phyloP scores from a whole-genome alignment of 2,329 filamentous ascomycete genomes.

The Aspergillus fructus region DNA sequence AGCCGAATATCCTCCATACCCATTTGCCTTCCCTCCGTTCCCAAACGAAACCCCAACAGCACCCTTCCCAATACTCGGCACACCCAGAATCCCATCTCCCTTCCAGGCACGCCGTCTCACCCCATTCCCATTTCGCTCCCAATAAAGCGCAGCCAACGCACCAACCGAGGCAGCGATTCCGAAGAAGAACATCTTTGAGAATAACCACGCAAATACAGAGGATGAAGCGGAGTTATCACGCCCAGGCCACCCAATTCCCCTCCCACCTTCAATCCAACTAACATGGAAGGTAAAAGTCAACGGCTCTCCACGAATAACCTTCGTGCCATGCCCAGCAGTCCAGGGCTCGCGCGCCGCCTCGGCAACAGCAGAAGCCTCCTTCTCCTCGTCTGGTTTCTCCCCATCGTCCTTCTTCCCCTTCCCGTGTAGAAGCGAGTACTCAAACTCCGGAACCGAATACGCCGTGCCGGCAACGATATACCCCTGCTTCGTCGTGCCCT shows the following conservation, averaged over 20 bases:
- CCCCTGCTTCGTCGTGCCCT: constrained; percentile 52
- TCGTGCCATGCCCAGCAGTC: constrained; percentile 52
- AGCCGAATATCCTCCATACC: constrained; percentile 56
- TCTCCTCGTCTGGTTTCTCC: constrained; percentile 20
- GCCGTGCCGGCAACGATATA: constrained; percentile 84
- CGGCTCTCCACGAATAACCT: constrained; percentile 83
- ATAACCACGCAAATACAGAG: constrained; percentile 19
- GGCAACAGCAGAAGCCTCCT: constrained; percentile 46
- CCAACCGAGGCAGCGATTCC: constrained; percentile 36
- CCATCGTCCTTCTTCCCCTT: constrained; percentile 11
- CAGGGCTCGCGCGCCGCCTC: constrained; percentile 47
- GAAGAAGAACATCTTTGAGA: constrained; percentile 37
- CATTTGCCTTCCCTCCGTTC: constrained; percentile 52
- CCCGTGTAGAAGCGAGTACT: constrained; percentile 41
- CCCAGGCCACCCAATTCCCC: constrained; percentile 36
- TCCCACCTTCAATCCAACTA: constrained; percentile 63
- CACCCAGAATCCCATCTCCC: constrained; percentile 50
- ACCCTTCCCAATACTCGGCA: constrained; percentile 45
- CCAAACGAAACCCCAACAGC: constrained; percentile 55
- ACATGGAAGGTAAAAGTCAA: constrained; percentile 77
- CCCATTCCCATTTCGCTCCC: constrained; percentile 31
- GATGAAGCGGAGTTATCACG: constrained; percentile 2
- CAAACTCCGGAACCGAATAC: constrained; percentile 75
- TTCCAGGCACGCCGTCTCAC: constrained; percentile 30
- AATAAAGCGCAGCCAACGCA: constrained; percentile 36